phyloP scores from a whole-genome alignment of 1,284 basidiomycete species.

The Ceratobasidium sp. region DNA sequence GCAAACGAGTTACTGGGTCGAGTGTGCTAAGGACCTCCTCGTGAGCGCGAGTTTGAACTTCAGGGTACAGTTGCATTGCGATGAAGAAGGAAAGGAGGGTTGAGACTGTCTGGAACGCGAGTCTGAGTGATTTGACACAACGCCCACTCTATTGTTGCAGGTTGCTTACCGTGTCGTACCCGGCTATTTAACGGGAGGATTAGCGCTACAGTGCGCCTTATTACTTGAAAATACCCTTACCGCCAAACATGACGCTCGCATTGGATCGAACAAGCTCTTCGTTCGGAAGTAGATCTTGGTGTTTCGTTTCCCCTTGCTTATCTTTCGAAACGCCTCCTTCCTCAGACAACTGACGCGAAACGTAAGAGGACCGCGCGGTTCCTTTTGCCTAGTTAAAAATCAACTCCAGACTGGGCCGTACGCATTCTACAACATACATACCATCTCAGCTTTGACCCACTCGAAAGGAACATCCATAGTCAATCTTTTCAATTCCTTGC shows the following conservation, averaged over 20 bases:
- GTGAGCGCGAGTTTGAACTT: constrained; percentile 10
- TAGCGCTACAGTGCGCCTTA: background rate
- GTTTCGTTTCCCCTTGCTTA: too few species aligned
- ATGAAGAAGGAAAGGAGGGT: constrained; percentile 14
- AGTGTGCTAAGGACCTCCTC: background rate
- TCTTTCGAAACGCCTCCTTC: background rate
- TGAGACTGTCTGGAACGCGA: constrained; percentile 8
- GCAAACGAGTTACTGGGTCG: constrained; percentile 1
- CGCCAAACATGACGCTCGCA: background rate
- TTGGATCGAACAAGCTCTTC: constrained; percentile 7
- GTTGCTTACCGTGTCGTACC: constrained; percentile 19
- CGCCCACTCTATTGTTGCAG: background rate
- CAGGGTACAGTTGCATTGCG: constrained; percentile 24
- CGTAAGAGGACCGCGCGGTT: constrained; percentile 28
- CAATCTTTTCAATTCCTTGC: constrained; percentile 1
- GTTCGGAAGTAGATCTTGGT: too few species aligned
- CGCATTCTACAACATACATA: background rate
- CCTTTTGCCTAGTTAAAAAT: constrained; percentile 30
- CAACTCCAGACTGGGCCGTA: background rate
- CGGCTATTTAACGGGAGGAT: background rate
- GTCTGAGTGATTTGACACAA: background rate
- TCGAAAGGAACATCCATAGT: constrained; percentile 22
- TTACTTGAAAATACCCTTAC: background rate
- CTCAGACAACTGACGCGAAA: constrained; percentile 27
- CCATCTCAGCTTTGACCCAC: constrained; percentile 37